phyloP scores from a whole-genome alignment of 176 grass and related monocot species.

The Hsuehochloa calcarea region DNA sequence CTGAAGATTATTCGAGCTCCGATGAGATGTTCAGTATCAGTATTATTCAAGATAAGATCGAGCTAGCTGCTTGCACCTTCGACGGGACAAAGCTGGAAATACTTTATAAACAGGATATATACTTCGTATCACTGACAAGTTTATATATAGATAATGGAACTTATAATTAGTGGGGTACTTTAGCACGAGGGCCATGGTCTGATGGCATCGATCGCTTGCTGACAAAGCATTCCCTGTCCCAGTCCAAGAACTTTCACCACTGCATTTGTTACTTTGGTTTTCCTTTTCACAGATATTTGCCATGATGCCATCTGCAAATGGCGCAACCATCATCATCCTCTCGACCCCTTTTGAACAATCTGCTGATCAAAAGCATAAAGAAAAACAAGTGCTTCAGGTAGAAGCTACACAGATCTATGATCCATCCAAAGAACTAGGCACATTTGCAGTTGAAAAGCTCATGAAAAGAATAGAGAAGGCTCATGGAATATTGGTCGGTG shows the following conservation, averaged over 20 bases:
- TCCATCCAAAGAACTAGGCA: neutral
- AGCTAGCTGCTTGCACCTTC: slow-evolving; percentile 21
- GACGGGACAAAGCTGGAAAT: slow-evolving; percentile 12
- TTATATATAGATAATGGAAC: neutral
- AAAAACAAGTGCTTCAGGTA: slow-evolving; percentile 32
- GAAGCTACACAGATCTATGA: slow-evolving; percentile 1
- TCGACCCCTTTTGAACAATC: neutral
- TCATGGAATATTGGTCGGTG: slow-evolving; percentile 24
- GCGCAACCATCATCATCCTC: neutral
- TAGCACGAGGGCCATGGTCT: neutral
- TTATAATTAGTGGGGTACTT: slow-evolving; percentile 13
- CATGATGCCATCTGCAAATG: neutral
- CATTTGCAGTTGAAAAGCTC: neutral
- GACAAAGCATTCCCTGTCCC: neutral
- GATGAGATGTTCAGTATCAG: slow-evolving; percentile 3
- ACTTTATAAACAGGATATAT: neutral
- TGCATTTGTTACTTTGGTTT: neutral
- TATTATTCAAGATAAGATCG: neutral
- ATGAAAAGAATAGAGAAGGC: neutral
- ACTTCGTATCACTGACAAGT: neutral
- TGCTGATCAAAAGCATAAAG: neutral
- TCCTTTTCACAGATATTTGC: neutral
- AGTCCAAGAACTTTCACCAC: neutral
- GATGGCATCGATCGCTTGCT: neutral
- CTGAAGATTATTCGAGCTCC: slow-evolving; percentile 38